A percentile compares a stretch with the other conserved stretches of the same genome.
Conservation (phyloP, 176 grass and related monocot species). For the Oropetium thomaeum region DNA sequence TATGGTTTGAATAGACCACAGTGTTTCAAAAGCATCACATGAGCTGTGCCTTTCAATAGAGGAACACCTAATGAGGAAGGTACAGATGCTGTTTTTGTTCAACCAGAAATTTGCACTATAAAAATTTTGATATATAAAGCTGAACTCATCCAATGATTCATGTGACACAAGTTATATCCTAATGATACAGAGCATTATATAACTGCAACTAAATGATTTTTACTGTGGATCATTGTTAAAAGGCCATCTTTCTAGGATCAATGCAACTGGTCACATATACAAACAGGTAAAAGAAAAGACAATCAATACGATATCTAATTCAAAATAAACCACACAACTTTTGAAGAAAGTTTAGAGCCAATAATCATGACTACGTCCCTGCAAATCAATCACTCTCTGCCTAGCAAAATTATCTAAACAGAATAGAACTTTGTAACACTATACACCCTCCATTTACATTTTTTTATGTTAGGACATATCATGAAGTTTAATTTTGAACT, state of each 20-base stretch:
- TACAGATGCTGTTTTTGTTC: not conserved
- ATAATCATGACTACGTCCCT: not conserved
- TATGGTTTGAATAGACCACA: not conserved
- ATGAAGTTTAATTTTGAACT: no score
- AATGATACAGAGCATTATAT: not conserved
- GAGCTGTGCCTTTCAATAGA: not conserved
- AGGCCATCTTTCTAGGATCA: not conserved
- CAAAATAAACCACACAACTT: conserved; percentile 11
- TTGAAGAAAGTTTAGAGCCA: not conserved
- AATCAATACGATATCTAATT: conserved; percentile 1
- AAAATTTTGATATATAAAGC: not conserved
- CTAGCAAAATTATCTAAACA: not conserved
- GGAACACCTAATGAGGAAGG: not conserved
- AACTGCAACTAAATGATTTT: not conserved
- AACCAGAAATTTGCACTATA: not conserved
- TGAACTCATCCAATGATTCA: not conserved
- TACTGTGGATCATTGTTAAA: not conserved
- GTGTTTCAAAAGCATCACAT: not conserved
- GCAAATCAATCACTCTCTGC: not conserved
- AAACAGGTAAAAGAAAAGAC: not conserved
- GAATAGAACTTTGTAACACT: not conserved
- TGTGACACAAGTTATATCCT: conserved; percentile 1
- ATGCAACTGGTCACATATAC: not conserved
- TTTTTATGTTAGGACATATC: no score
- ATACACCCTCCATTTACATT: no score